These are phyloP conservation scores for Spathaspora arborariae DNA, from an alignment of 805 yeast species.

Conservation along the genomic window DNA sequence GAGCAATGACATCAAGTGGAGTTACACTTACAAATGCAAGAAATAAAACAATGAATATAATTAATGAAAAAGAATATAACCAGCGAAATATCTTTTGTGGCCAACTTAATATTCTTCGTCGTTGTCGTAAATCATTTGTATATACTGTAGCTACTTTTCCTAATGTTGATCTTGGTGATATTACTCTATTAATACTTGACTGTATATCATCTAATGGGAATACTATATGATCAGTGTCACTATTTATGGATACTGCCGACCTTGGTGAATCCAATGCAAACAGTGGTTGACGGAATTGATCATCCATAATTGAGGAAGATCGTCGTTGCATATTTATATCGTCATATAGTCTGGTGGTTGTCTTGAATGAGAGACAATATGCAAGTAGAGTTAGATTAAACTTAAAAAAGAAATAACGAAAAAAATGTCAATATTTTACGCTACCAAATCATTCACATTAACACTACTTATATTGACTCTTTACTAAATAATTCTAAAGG, in stretches of 20 bases:
- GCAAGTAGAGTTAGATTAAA: too few relatives aligned
- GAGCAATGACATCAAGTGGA: constrained; percentile 74
- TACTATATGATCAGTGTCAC: too few relatives aligned
- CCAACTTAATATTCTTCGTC: constrained; percentile 8
- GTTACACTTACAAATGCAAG: constrained; percentile 65
- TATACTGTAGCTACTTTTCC: not conserved
- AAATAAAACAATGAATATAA: constrained; percentile 18
- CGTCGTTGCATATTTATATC: not conserved
- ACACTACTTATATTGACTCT: too few relatives aligned
- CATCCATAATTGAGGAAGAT: not conserved
- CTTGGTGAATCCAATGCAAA: not conserved
- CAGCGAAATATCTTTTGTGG: constrained; percentile 22
- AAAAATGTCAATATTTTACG: too few relatives aligned
- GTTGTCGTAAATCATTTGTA: not conserved
- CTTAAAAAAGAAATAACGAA: too few relatives aligned
- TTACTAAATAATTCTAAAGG: constrained; percentile 15
- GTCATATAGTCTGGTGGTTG: too few relatives aligned
- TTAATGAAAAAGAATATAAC: constrained; percentile 26
- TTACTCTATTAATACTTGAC: not conserved
- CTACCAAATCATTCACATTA: too few relatives aligned
- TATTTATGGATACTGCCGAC: too few relatives aligned
- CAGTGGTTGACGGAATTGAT: not conserved
- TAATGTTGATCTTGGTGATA: not conserved
- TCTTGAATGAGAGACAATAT: too few relatives aligned
- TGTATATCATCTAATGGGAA: too few relatives aligned